phyloP scores from a whole-genome alignment of 768 basidiomycete species.

The Boletus rufocinnamomeus region DNA sequence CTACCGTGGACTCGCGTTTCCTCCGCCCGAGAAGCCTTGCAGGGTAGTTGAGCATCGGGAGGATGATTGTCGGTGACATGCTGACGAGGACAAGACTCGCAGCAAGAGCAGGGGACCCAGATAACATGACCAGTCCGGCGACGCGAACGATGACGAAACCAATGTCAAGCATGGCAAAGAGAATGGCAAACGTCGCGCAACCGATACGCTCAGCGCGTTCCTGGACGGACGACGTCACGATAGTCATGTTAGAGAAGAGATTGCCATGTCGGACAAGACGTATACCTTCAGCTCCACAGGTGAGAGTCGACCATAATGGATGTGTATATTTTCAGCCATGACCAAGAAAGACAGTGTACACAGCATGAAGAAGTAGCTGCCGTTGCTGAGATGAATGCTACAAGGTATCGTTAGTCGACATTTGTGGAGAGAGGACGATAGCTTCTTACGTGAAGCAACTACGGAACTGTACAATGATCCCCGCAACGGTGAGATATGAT shows the following conservation, averaged over 20 bases:
- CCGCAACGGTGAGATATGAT: neutral
- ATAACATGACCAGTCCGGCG: constrained; percentile 13
- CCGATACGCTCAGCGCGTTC: constrained; percentile 18
- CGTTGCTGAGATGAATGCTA: constrained; percentile 22
- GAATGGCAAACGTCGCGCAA: constrained; percentile 15
- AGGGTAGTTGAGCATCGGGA: constrained; percentile 4
- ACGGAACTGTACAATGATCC: constrained; percentile 3
- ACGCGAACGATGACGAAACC: constrained; percentile 24
- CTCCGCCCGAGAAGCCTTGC: neutral
- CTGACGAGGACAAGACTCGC: constrained; percentile 13
- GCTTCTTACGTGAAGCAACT: constrained; percentile 12
- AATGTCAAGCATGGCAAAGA: constrained; percentile 23
- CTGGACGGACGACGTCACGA: neutral
- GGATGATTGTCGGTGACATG: constrained; percentile 7
- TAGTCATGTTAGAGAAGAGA: neutral
- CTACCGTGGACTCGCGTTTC: neutral
- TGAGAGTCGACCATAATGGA: constrained; percentile 26
- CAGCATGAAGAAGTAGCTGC: constrained; percentile 13
- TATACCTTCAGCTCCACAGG: constrained; percentile 28
- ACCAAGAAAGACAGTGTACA: constrained; percentile 17
- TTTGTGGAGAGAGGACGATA: neutral
- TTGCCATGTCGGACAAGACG: neutral
- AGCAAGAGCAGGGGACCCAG: constrained; percentile 15
- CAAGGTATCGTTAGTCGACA: constrained; percentile 3
- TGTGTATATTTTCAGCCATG: constrained; percentile 22